These are phyloP conservation scores for Phytophthora capsici DNA, from an alignment of 352 stramenopile species.

Conservation along the genomic window DNA sequence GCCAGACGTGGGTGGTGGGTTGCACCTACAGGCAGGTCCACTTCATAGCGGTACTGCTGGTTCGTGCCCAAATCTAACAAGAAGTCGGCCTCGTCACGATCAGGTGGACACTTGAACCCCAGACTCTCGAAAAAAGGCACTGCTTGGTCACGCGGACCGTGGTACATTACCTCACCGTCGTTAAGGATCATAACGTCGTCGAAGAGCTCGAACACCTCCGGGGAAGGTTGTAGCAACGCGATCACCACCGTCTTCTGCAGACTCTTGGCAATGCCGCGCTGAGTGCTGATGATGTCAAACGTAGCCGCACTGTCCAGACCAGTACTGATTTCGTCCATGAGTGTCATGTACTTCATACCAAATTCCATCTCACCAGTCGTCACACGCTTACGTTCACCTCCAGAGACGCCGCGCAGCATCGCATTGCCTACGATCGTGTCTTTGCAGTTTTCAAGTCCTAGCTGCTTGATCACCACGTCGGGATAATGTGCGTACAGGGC, in stretches of 20 bases:
- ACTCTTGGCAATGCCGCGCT: slow-evolving; percentile 32
- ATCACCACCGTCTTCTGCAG: slow-evolving; percentile 49
- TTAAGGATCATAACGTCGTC: slow-evolving; percentile 29
- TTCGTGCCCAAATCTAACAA: slow-evolving; percentile 48
- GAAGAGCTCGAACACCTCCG: slow-evolving; percentile 34
- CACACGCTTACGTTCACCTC: slow-evolving; percentile 74
- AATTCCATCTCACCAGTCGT: slow-evolving; percentile 90
- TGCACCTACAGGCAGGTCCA: slow-evolving; percentile 2
- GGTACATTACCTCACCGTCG: slow-evolving; percentile 30
- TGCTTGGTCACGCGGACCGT: slow-evolving; percentile 45
- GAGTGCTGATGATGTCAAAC: slow-evolving; percentile 43
- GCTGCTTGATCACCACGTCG: slow-evolving; percentile 42
- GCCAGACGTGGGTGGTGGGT: slow-evolving; percentile 21
- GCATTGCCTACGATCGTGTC: slow-evolving; percentile 64
- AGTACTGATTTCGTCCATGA: slow-evolving; percentile 93
- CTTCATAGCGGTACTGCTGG: slow-evolving; percentile 42
- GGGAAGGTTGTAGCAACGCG: slow-evolving; percentile 82
- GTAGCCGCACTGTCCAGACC: slow-evolving; percentile 84
- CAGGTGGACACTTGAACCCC: slow-evolving; percentile 36
- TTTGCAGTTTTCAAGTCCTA: slow-evolving; percentile 58
- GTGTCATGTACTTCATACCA: slow-evolving; percentile 71
- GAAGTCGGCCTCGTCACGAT: slow-evolving; percentile 48
- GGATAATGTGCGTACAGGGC: slow-evolving; percentile 31
- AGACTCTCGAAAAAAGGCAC: slow-evolving; percentile 51
- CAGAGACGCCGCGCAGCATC: slow-evolving; percentile 64